Conservation (phyloP, 768 basidiomycete species). For the Auriculariales sp. region DNA sequence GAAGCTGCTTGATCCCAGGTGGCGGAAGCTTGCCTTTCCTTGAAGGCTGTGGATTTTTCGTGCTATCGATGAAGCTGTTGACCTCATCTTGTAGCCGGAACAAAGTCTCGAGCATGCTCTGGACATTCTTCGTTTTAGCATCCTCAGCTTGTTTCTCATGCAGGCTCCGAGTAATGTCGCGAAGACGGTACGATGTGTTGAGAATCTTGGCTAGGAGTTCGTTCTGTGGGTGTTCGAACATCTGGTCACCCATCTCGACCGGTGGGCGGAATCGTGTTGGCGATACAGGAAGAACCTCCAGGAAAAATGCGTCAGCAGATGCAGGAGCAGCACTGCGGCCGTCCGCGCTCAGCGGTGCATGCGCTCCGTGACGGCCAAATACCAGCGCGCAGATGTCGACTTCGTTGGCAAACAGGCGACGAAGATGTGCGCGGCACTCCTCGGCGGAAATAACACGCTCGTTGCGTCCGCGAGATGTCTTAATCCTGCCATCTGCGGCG, state of each 20-base stretch:
- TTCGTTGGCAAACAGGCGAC: conserved; percentile 77
- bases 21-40: conserved; percentile 84
- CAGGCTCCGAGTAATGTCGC: conserved; percentile 60
- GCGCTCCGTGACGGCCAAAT: conserved; percentile 86
- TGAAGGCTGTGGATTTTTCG: conserved; percentile 79
- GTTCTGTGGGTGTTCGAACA: conserved; percentile 96
- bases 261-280: conserved; percentile 96
- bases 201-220: conserved; percentile 73
- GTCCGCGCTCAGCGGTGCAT: conserved; percentile 43
- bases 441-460: conserved; percentile 85
- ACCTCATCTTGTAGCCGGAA: conserved; percentile 89
- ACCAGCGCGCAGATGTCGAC: conserved; percentile 68
- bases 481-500: conserved; percentile 64
- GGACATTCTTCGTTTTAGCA: conserved; percentile 41
- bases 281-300: conserved; percentile 81
- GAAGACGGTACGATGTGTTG: conserved; percentile 61
- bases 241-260: conserved; percentile 74
- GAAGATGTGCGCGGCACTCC: conserved; percentile 89
- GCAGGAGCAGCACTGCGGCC: conserved; percentile 46
- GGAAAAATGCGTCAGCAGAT: conserved; percentile 92
- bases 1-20: conserved; percentile 83
- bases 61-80: conserved; percentile 94
- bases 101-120: conserved; percentile 59
- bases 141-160: conserved; percentile 44
- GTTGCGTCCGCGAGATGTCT: conserved; percentile 63